Base-by-base conservation (phyloP, 306 rosid species). In the Styphnolobium japonicum region DNA sequence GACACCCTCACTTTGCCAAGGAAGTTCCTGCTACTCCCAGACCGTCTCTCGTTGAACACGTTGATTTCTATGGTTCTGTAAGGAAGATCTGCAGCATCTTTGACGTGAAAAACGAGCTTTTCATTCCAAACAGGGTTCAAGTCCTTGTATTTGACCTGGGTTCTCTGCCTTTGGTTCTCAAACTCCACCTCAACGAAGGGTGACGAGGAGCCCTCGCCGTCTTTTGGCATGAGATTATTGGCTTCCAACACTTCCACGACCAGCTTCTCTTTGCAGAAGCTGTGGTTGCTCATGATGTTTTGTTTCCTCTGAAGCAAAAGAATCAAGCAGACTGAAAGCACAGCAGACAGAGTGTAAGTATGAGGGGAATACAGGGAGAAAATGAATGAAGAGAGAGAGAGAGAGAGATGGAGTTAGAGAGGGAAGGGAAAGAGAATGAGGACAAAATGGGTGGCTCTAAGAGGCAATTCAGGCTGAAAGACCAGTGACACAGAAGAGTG, bases 171-270 rank as follows among this genome's bases (percentile, higher is more conserved):
- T 45, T 87, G 91, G 71, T 81, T 85, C 42, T 89, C 91, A 4
- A 89, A 87, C 81, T 87, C 93, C 0, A 89, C 80, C 33, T 89
- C 91, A 1, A 85, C 91, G 22, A 89, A 89, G 3, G 93, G 85
- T 19, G 89, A 87, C 0, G 93, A 89, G 0, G 91, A 85, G 6
- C 93, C 93, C 57, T 89, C 93, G 8, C 91, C 91, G 36, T 89
- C 91, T 60, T 87, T 89, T 0, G 93, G 93, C 91, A 89, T 87
- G 73, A 89, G 93, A 48, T 89, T 89, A 82, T 87, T 89, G 6
- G 93, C 93, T 37, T 52, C 93, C 29, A 87, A 23, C 10, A 87
- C 82, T 67, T 87, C 91, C 8, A 89, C 93, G 1, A 89, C 93
- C 0, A 89, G 91, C 74, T 88, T 77, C 53, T 83, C 87, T 68